Percentiles rank a stretch among this genome's conserved stretches.
These are phyloP conservation scores for Phytophthora crassamura DNA, from an alignment of 352 stramenopile genomes.

Conservation along the genomic window DNA sequence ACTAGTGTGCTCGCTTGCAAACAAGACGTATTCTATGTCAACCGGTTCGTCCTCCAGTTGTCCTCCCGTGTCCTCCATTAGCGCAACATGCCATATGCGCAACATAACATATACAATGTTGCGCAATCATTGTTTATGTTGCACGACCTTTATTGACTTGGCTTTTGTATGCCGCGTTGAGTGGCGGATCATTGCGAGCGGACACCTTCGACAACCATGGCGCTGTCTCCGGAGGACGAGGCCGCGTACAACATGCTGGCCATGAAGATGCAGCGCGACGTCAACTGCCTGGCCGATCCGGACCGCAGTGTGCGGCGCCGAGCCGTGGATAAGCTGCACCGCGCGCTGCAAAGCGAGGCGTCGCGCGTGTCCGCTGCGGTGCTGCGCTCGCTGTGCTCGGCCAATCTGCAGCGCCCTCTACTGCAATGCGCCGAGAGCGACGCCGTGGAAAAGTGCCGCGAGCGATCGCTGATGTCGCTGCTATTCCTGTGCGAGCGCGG, in stretches of 20 bases:
- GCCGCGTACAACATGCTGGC: conserved; percentile 60
- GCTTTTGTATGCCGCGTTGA: conserved; percentile 19
- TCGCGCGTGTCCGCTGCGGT: conserved; percentile 40
- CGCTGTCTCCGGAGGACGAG: conserved; percentile 59
- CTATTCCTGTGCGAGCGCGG: conserved; percentile 61
- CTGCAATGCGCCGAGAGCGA: conserved; percentile 58
- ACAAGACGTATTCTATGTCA: conserved; percentile 15
- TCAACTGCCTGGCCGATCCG: conserved; percentile 81
- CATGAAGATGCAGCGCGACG: conserved; percentile 86
- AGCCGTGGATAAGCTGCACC: conserved; percentile 75
- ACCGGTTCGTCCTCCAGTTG: conserved; percentile 1
- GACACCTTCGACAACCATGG: conserved; percentile 30
- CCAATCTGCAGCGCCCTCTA: conserved; percentile 58
- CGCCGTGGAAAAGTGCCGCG: conserved; percentile 79
- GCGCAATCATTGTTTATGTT: conserved; percentile 5
- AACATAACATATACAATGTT: conserved; percentile 8
- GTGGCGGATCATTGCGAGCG: conserved; percentile 24
- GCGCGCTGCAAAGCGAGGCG: conserved; percentile 54
- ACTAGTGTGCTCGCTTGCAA: conserved; percentile 26
- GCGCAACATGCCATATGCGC: no score
- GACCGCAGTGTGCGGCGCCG: conserved; percentile 76
- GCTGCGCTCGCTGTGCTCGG: conserved; percentile 49
- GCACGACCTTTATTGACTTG: conserved; percentile 29
- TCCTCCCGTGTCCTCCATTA: background rate
- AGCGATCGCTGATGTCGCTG: conserved; percentile 68